Conservation (phyloP, 192 early-diverging fungal genomes). For the Dispira simplex region DNA sequence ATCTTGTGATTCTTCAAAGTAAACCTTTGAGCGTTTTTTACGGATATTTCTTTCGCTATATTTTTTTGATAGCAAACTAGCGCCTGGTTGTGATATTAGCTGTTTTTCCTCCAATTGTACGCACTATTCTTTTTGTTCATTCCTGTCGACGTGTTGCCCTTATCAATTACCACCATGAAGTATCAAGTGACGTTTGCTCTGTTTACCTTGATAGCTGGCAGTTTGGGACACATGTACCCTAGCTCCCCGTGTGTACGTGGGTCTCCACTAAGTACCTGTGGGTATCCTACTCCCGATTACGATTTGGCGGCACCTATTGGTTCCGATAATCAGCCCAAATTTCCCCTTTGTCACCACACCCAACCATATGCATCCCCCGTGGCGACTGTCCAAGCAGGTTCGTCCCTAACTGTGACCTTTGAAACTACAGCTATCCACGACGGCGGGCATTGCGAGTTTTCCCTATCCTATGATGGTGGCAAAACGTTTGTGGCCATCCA, state of each 20-base stretch:
- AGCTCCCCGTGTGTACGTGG: background rate
- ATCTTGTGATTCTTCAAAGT: no score
- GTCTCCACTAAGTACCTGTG: background rate
- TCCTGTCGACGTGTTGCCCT: no score
- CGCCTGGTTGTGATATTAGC: no score
- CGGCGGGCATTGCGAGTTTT: constrained; percentile 28
- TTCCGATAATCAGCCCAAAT: background rate
- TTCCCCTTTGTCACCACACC: constrained; percentile 17
- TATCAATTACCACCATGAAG: no score
- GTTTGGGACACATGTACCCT: background rate
- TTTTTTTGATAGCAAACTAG: no score
- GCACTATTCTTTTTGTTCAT: no score
- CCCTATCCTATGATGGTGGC: constrained; percentile 21
- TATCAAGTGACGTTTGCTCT: background rate
- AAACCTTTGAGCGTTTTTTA: no score
- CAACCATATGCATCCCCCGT: constrained; percentile 6
- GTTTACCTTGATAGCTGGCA: background rate
- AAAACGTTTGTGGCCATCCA: constrained; percentile 22
- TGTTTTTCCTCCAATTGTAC: no score
- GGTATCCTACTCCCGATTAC: background rate
- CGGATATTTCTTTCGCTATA: no score
- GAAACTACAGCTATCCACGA: constrained; percentile 12
- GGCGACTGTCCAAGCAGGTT: constrained; percentile 9
- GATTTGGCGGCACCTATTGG: constrained; percentile 18
- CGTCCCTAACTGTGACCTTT: constrained; percentile 4